phyloP scores from a whole-genome alignment of 495 filamentous ascomycete genomes.

The Tuber aestivum region DNA sequence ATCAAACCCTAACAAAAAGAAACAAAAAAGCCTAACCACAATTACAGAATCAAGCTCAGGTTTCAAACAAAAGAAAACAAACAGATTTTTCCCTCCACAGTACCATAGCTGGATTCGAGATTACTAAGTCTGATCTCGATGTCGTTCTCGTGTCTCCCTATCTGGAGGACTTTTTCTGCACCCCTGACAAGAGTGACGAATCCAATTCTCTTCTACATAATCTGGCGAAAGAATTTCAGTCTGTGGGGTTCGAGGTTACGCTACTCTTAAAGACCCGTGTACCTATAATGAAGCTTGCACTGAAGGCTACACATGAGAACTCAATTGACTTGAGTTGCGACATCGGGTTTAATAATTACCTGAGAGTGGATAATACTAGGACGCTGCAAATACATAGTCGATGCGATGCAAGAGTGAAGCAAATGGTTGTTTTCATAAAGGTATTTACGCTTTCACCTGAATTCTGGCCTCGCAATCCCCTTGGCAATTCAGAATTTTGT shows the following conservation, averaged over 20 bases:
- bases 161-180: too few species aligned
- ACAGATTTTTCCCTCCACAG: too few species aligned
- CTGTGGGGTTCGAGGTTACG: slow-evolving; percentile 60
- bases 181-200: too few species aligned
- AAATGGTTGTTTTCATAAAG: slow-evolving; percentile 74
- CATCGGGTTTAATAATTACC: slow-evolving; percentile 74
- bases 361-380: slow-evolving; percentile 71
- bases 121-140: slow-evolving; percentile 41
- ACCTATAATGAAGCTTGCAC: slow-evolving; percentile 76
- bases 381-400: slow-evolving; percentile 70
- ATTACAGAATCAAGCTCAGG: too few species aligned
- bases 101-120: slow-evolving; percentile 43
- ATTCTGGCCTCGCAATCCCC: neutral
- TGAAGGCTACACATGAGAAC: slow-evolving; percentile 53
- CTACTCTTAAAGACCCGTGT: slow-evolving; percentile 67
- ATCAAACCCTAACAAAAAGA: too few species aligned
- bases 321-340: slow-evolving; percentile 56
- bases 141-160: slow-evolving; percentile 34
- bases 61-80: too few species aligned
- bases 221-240: slow-evolving; percentile 63
- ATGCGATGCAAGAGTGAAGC: slow-evolving; percentile 63
- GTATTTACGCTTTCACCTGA: slow-evolving; percentile 28
- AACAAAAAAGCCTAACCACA: too few species aligned
- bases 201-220: slow-evolving; percentile 52
- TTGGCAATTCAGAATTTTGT: too few species aligned